Evolutionary conservation across 2,329 filamentous ascomycete species (phyloP), one percentile per base, ranked within the genome.

Genomic region (Diaporthe batatas): DNA sequence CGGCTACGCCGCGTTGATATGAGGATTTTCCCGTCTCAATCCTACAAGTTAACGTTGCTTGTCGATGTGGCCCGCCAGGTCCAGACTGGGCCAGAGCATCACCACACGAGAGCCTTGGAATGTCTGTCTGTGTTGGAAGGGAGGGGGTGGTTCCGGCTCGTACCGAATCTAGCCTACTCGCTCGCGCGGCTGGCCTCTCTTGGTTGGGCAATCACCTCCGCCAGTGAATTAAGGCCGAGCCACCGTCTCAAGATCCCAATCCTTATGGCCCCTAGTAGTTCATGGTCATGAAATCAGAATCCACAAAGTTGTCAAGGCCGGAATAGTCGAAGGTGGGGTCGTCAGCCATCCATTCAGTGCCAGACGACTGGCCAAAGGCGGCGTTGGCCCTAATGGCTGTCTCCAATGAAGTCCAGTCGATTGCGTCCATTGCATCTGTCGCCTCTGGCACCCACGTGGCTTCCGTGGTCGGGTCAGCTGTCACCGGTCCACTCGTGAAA

Each of bases 371-470:
- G 29, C 59, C 71, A 29, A 71, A 16, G 34, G 34, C 57, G 67
- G 23, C 67, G 34, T 73, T 71, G 47, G 58, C 65, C 23, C 71
- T 58, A 44, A 73, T 72, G 47, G 71, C 73, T 36, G 39, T 73
- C n/a, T 70, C 73, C 16, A 73, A 42, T 11, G 58, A 51, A 11
- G 47, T 25, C 71, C 70, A 68, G n/a, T 57, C 59, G 29, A 47
- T 74, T n/a, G 34, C 16, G 23, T 70, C 71, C 32, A 74, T 68
- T 14, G 55, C 67, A 25, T 44, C 67, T 32, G 51, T 58, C 49
- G 49, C 58, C 23, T 67, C 57, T 34, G 71, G 73, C n/a, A 74
- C 47, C 73, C 70, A 74, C 32, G 70, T 32, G n/a, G 71, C 39
- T 53, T 71, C 72, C 55, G 32, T 42, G n/a, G 47, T 42, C 25